These are phyloP conservation scores for Russula brevipes DNA, from an alignment of 768 basidiomycete species.

Conservation along the genomic window DNA sequence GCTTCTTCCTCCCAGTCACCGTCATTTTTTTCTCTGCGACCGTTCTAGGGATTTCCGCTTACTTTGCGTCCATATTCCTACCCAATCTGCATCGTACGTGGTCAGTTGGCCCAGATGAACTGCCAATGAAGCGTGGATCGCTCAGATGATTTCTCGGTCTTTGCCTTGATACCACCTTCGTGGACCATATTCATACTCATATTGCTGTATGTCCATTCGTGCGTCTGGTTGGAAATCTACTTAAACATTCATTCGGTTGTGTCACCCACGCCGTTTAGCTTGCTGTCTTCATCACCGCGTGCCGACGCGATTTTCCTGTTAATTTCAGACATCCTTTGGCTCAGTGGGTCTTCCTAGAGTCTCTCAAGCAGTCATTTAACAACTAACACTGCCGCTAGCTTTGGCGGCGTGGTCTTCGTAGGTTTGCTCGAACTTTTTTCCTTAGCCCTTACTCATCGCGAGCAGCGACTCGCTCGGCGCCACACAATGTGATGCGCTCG, in stretches of 20 bases:
- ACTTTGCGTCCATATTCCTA: conserved; percentile 19
- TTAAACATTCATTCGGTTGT: neutral
- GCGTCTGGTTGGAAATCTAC: neutral
- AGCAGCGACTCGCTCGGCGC: conserved; percentile 18
- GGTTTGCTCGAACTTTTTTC: neutral
- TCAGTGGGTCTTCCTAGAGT: conserved; percentile 14
- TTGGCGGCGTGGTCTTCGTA: conserved; percentile 25
- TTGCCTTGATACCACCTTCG: conserved; percentile 21
- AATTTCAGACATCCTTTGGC: conserved; percentile 23
- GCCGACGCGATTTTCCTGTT: conserved; percentile 21
- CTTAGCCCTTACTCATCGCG: neutral
- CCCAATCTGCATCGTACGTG: conserved; percentile 20
- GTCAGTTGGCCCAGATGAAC: neutral
- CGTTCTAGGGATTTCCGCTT: conserved; percentile 6
- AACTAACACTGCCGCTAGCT: conserved; percentile 5
- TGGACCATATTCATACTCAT: conserved; percentile 25
- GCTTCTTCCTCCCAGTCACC: neutral
- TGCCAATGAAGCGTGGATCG: neutral
- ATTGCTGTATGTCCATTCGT: conserved; percentile 17
- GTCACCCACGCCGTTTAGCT: conserved; percentile 1
- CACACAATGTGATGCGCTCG: conserved; percentile 23
- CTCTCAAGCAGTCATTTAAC: neutral
- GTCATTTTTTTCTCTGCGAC: conserved; percentile 8
- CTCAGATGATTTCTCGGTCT: conserved; percentile 25
- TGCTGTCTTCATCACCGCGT: conserved; percentile 19